Evolutionary conservation across 1,284 basidiomycete genomes (phyloP), one percentile per base, ranked within the genome.

Genomic region (Fistulinella cinereoalba): DNA sequence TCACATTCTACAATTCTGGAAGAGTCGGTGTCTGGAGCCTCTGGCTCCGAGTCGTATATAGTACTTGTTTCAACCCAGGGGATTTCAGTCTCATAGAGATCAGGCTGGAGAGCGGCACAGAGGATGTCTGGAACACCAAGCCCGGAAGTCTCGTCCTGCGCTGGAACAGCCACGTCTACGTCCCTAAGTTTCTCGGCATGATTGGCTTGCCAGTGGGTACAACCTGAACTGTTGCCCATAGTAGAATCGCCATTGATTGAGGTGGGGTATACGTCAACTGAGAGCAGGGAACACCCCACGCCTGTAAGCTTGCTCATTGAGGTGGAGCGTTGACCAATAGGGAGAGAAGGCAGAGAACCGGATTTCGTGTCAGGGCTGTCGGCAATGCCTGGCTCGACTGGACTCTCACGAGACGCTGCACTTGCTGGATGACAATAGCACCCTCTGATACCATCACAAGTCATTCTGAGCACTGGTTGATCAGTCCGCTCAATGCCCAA

Each of bases 1-100:
- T 97, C 97, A 50, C 93, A 85, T 61, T 96, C 92, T 25, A 97
- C 91, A 56, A 88, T 71, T 57, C 88, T 88, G 0, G 89, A 84
- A 4, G 88, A 85, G 45, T 89, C 86, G n/a, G 74, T 67, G 41
- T 88, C 84, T 16, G 50, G 58, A 51, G 69, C 1, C 6, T 15
- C 39, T 18, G 47, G 31, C 11, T 54, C 61, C 36, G n/a, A n/a
- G n/a, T n/a, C n/a, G n/a, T 51, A 63, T 12, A 37, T 15, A 5
- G 56, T 61, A 47, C 74, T 75, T 19, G 56, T 58, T 1, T 71
- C 65, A 12, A 75, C 79, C 96, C 96, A 98, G 48, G 92, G 82
- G 64, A 95, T 95, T 47, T 83, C 88, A 15, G 85, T 67, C 59
- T 87, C 84, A 12, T 95, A 79, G 5, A 92, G 92, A 18, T 74